A percentile compares a stretch with the other conserved stretches of the same genome.
These are phyloP conservation scores for Coccomyxa sp. DNA, from an alignment of 139 green algal species.

Conservation along the genomic window DNA sequence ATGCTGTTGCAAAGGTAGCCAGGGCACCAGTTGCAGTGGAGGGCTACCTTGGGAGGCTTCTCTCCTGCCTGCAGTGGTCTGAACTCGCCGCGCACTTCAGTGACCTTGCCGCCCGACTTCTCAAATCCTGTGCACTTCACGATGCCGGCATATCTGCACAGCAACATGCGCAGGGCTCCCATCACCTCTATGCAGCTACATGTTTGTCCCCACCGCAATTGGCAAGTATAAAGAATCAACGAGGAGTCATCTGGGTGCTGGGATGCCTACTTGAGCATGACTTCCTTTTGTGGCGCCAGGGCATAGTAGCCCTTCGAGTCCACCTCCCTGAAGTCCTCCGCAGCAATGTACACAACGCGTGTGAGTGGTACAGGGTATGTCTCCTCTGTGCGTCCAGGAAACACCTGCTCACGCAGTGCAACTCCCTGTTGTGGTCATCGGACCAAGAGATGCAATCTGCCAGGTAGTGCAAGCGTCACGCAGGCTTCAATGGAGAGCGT, in stretches of 20 bases:
- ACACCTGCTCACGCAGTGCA: slow-evolving; percentile 28
- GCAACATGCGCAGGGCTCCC: not conserved
- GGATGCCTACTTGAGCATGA: slow-evolving; percentile 79
- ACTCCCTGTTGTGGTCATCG: not conserved
- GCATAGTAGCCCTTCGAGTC: slow-evolving; percentile 94
- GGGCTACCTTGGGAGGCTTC: slow-evolving; percentile 76
- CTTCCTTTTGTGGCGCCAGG: slow-evolving; percentile 87
- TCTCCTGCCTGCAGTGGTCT: slow-evolving; percentile 21
- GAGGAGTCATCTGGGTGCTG: too few relatives aligned
- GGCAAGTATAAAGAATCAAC: not conserved
- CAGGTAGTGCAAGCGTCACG: too few relatives aligned
- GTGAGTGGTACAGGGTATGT: slow-evolving; percentile 69
- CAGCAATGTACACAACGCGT: slow-evolving; percentile 91
- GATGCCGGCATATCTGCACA: slow-evolving; percentile 81
- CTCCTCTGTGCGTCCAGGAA: slow-evolving; percentile 58
- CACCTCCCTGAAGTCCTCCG: slow-evolving; percentile 83
- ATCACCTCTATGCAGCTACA: too few relatives aligned
- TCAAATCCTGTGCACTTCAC: slow-evolving; percentile 71
- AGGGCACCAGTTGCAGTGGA: not conserved
- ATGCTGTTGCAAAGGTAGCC: not conserved
- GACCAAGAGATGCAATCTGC: not conserved
- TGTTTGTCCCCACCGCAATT: not conserved
- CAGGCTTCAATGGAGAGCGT: too few relatives aligned
- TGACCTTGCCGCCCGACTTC: slow-evolving; percentile 48
- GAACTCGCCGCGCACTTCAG: slow-evolving; percentile 59